Evolutionary conservation across 306 rosid genomes (phyloP).

Genomic region (Prunus mume): DNA sequence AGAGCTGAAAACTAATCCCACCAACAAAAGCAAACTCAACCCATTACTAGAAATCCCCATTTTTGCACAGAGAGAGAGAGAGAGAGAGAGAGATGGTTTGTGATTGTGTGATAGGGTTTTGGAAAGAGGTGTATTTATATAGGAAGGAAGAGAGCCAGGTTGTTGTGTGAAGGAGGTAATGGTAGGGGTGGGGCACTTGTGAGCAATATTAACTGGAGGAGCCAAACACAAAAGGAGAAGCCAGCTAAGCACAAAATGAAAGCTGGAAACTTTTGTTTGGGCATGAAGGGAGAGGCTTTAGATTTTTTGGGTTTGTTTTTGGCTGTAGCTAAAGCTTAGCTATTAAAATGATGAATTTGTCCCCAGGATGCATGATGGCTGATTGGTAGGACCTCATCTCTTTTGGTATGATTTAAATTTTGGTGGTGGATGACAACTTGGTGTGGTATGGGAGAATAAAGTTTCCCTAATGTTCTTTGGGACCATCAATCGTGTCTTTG

Average conservation of each 20-base stretch:
- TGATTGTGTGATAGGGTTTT: constrained; percentile 16
- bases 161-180: not conserved
- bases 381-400: constrained; percentile 33
- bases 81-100: not conserved
- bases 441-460: constrained; percentile 55
- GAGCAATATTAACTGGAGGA: constrained; percentile 40
- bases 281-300: constrained; percentile 8
- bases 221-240: constrained; percentile 28
- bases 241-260: constrained; percentile 51
- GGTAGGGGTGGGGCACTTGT: constrained; percentile 49
- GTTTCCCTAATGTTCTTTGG: constrained; percentile 30
- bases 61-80: not conserved
- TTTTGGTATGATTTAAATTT: constrained; percentile 24
- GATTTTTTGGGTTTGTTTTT: constrained; percentile 13
- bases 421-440: constrained; percentile 73
- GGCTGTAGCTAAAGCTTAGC: not conserved
- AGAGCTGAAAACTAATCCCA: constrained; percentile 32
- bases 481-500: constrained; percentile 61
- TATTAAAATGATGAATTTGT: constrained; percentile 30
- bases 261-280: constrained; percentile 66
- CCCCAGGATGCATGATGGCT: constrained; percentile 1
- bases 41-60: constrained; percentile 36
- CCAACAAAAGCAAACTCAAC: constrained; percentile 15
- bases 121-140: constrained; percentile 32
- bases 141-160: not conserved